phyloP scores from a whole-genome alignment of 208 protist genomes.

The Trypanosoma lewisi region DNA sequence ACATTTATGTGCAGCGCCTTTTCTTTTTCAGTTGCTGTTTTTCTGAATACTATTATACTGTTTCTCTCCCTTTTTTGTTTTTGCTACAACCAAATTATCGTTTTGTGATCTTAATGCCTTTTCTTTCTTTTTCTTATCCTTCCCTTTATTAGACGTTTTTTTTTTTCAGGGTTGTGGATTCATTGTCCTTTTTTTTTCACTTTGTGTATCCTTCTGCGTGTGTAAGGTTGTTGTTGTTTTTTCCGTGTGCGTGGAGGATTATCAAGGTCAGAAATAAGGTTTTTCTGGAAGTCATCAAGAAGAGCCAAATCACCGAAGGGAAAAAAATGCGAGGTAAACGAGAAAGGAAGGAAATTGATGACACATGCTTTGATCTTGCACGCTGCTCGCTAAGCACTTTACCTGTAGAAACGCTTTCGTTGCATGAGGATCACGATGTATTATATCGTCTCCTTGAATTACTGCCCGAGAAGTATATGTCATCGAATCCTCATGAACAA shows the following conservation, averaged over 20 bases:
- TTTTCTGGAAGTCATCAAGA: no score
- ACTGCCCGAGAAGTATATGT: conserved; percentile 64
- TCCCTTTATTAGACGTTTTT: no score
- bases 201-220: no score
- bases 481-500: conserved; percentile 44
- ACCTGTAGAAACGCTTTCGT: conserved; percentile 58
- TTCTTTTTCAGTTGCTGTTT: conserved; percentile 13
- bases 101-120: no score
- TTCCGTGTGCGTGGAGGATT: no score
- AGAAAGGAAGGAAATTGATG: background rate
- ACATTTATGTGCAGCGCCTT: conserved; percentile 17
- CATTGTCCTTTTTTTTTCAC: no score
- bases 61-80: background rate
- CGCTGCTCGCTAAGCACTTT: conserved; percentile 49
- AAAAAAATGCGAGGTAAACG: conserved; percentile 1
- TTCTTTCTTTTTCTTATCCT: background rate
- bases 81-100: background rate
- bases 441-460: conserved; percentile 72
- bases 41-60: conserved; percentile 11
- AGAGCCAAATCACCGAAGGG: no score
- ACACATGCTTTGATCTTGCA: conserved; percentile 36
- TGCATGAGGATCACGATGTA: conserved; percentile 69
- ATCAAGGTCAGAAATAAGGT: no score
- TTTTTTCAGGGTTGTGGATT: no score
- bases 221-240: no score